Percentiles rank a stretch among this genome's conserved stretches.
Conservation (phyloP, 192 early-diverging fungal genomes). For the Gonapodya prolifera region DNA sequence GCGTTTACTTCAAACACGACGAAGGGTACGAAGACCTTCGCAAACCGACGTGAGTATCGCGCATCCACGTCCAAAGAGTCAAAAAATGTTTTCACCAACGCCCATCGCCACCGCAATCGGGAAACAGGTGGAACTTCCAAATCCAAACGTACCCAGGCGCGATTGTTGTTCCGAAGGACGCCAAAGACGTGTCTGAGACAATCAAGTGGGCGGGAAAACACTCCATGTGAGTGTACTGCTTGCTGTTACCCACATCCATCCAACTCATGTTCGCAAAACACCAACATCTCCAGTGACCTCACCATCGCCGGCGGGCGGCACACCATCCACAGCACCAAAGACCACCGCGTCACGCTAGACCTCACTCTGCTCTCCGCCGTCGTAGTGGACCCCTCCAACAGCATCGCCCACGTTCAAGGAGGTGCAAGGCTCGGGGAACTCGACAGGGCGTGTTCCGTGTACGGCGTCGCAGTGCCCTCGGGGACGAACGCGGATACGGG, state of each 20-base stretch:
- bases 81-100: too few species aligned
- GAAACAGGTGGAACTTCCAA: not conserved
- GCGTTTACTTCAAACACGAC: too few species aligned
- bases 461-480: constrained; percentile 10
- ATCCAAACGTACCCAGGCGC: not conserved
- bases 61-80: too few species aligned
- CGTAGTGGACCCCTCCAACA: not conserved
- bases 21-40: too few species aligned
- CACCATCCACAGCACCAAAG: not conserved
- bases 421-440: constrained; percentile 15
- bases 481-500: constrained; percentile 14
- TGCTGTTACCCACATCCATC: not conserved
- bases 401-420: constrained; percentile 11
- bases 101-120: too few species aligned
- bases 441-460: not conserved
- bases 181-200: not conserved
- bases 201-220: not conserved
- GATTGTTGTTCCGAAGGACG: not conserved
- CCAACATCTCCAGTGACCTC: not conserved
- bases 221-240: not conserved
- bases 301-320: constrained; percentile 2
- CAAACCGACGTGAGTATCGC: too few species aligned
- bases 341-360: constrained; percentile 12
- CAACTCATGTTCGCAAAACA: not conserved
- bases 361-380: constrained; percentile 9